These are phyloP conservation scores for Aspergillus hiratsukae DNA, from an alignment of 2,329 filamentous ascomycete species.

Conservation along the genomic window DNA sequence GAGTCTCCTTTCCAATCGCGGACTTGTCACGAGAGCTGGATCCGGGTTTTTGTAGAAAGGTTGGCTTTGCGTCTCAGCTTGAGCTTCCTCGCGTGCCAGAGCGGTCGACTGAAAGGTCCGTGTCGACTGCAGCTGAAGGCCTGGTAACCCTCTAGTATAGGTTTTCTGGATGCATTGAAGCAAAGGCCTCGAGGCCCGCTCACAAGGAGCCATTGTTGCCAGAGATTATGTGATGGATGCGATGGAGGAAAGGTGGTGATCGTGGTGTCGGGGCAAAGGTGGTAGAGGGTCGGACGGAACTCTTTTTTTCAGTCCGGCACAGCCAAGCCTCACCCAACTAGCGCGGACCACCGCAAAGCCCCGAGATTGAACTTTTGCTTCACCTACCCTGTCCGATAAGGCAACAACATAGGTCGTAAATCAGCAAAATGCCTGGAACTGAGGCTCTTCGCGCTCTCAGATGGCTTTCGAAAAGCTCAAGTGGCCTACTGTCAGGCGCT, in stretches of 20 bases:
- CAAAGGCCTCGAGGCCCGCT: conserved; percentile 40
- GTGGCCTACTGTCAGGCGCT: conserved; percentile 30
- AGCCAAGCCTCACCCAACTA: conserved; percentile 31
- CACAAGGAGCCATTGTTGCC: conserved; percentile 36
- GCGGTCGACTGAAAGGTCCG: conserved; percentile 49
- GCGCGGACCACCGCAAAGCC: conserved; percentile 27
- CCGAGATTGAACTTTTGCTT: conserved; percentile 32
- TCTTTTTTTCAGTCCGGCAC: conserved; percentile 31
- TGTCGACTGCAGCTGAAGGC: conserved; percentile 32
- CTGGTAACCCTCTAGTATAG: conserved; percentile 29
- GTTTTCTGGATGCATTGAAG: conserved; percentile 39
- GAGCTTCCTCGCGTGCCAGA: conserved; percentile 40
- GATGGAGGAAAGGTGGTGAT: conserved; percentile 14
- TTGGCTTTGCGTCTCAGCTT: conserved; percentile 35
- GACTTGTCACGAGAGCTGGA: conserved; percentile 63
- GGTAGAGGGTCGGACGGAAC: conserved; percentile 26
- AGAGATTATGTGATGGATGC: conserved; percentile 8
- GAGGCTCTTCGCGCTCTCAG: conserved; percentile 33
- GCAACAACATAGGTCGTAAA: conserved; percentile 1
- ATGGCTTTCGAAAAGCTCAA: conserved; percentile 36
- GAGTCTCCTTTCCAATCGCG: conserved; percentile 62
- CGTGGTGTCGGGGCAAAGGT: conserved; percentile 16
- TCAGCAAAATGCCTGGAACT: conserved; percentile 32
- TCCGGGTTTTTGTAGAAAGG: conserved; percentile 48
- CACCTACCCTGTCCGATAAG: conserved; percentile 10